Conservation (phyloP, 2,329 filamentous ascomycete genomes). For the Colletotrichum spaethianum region DNA sequence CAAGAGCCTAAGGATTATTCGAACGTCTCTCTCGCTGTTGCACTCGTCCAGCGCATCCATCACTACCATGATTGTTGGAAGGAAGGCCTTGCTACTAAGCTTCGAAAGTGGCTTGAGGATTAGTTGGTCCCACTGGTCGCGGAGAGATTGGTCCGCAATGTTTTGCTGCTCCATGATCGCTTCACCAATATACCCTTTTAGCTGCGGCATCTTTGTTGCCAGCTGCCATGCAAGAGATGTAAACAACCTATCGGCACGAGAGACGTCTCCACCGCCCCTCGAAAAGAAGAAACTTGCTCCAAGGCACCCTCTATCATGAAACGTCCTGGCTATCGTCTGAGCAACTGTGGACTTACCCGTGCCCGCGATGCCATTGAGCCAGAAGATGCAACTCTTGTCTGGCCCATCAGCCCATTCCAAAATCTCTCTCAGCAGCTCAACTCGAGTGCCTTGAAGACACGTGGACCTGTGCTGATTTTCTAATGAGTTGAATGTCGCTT, state of each 20-base stretch:
- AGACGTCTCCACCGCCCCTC: constrained; percentile 55
- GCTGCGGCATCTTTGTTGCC: constrained; percentile 49
- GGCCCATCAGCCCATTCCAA: constrained; percentile 45
- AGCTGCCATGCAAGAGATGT: constrained; percentile 52
- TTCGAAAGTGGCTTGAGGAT: constrained; percentile 51
- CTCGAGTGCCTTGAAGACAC: constrained; percentile 50
- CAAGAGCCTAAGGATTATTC: constrained; percentile 48
- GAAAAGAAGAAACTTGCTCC: constrained; percentile 62
- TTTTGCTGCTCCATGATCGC: constrained; percentile 49
- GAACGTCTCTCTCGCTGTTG: constrained; percentile 47
- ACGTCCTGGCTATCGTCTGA: constrained; percentile 48
- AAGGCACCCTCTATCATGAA: constrained; percentile 38
- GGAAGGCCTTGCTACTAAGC: constrained; percentile 30
- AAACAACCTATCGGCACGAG: constrained; percentile 53
- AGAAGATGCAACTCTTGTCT: constrained; percentile 48
- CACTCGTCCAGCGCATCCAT: constrained; percentile 52
- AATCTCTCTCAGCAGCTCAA: constrained; percentile 49
- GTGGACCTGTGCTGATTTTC: constrained; percentile 49
- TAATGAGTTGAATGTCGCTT: constrained; percentile 52
- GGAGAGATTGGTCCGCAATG: constrained; percentile 47
- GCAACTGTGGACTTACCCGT: constrained; percentile 58
- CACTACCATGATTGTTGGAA: constrained; percentile 46
- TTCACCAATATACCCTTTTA: constrained; percentile 46
- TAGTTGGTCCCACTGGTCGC: constrained; percentile 57
- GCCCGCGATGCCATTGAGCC: constrained; percentile 56